These are phyloP conservation scores for Astraeus odoratus DNA, from an alignment of 768 basidiomycete genomes.

Conservation along the genomic window DNA sequence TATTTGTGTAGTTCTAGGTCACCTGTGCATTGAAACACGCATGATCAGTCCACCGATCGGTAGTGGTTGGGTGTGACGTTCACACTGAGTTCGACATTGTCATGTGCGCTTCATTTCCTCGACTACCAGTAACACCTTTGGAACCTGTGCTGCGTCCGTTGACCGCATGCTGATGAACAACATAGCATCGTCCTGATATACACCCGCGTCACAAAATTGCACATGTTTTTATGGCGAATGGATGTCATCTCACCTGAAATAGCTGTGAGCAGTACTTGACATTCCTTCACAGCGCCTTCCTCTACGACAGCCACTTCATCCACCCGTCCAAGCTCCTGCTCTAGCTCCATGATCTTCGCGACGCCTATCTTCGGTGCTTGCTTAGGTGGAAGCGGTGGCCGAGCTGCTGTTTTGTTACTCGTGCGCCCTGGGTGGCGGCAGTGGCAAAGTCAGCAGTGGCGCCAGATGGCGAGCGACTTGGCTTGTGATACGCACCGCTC, in stretches of 20 bases:
- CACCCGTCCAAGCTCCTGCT: constrained; percentile 56
- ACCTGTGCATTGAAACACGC: constrained; percentile 32
- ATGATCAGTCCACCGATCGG: too few relatives aligned
- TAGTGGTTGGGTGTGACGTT: too few relatives aligned
- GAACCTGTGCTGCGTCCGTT: constrained; percentile 52
- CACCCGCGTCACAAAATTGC: background rate
- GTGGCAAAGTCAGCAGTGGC: constrained; percentile 1
- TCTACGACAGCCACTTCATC: constrained; percentile 69
- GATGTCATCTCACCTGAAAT: constrained; percentile 41
- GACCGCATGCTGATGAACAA: constrained; percentile 72
- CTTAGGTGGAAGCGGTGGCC: constrained; percentile 47
- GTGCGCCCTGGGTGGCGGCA: background rate
- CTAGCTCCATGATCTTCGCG: constrained; percentile 67
- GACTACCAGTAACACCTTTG: constrained; percentile 75
- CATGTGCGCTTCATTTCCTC: constrained; percentile 74
- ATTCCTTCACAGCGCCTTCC: constrained; percentile 58
- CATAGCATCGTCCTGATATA: constrained; percentile 65
- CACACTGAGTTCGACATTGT: constrained; percentile 66
- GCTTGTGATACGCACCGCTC: constrained; percentile 48
- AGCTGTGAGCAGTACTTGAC: constrained; percentile 59
- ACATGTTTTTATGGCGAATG: too few relatives aligned
- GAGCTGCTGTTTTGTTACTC: constrained; percentile 10
- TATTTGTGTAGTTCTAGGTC: constrained; percentile 69
- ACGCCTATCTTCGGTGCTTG: constrained; percentile 60
- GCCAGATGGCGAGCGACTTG: constrained; percentile 11